These are phyloP conservation scores for Seiridium unicorne DNA, from an alignment of 2,329 filamentous ascomycete species.

Conservation along the genomic window DNA sequence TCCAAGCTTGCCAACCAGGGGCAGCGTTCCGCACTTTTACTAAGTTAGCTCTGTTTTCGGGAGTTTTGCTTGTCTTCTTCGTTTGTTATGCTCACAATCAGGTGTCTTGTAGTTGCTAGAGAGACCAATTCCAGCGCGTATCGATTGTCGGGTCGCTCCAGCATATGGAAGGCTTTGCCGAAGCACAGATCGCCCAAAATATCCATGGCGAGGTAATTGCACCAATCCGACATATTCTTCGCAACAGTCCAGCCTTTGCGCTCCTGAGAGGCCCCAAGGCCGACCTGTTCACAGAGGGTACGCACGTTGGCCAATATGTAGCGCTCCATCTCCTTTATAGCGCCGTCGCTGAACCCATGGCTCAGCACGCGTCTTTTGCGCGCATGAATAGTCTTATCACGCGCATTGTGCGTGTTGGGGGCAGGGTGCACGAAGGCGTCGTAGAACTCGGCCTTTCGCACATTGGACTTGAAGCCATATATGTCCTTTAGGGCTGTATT, in stretches of 20 bases:
- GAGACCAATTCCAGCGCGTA: constrained; percentile 68
- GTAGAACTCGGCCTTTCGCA: constrained; percentile 71
- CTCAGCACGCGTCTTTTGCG: constrained; percentile 70
- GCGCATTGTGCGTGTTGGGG: constrained; percentile 71
- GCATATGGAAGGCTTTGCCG: constrained; percentile 62
- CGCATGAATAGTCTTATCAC: constrained; percentile 67
- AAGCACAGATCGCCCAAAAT: constrained; percentile 61
- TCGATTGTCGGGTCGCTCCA: constrained; percentile 58
- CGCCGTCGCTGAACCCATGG: constrained; percentile 68
- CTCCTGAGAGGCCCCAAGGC: constrained; percentile 36
- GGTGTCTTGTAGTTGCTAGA: constrained; percentile 65
- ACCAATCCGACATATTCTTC: constrained; percentile 64
- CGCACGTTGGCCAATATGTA: constrained; percentile 65
- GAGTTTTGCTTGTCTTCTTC: not conserved
- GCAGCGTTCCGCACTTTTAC: constrained; percentile 68
- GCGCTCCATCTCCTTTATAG: constrained; percentile 66
- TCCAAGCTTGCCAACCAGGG: constrained; percentile 62
- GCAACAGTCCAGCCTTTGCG: constrained; percentile 56
- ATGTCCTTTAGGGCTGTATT: constrained; percentile 65
- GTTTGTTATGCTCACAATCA: constrained; percentile 52
- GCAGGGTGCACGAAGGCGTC: constrained; percentile 69
- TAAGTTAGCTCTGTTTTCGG: not conserved
- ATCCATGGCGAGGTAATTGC: constrained; percentile 61
- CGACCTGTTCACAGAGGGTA: constrained; percentile 62
- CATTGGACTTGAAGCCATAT: constrained; percentile 62